These are phyloP conservation scores for Candida quercuum DNA, from an alignment of 805 yeast genomes.

Conservation along the genomic window DNA sequence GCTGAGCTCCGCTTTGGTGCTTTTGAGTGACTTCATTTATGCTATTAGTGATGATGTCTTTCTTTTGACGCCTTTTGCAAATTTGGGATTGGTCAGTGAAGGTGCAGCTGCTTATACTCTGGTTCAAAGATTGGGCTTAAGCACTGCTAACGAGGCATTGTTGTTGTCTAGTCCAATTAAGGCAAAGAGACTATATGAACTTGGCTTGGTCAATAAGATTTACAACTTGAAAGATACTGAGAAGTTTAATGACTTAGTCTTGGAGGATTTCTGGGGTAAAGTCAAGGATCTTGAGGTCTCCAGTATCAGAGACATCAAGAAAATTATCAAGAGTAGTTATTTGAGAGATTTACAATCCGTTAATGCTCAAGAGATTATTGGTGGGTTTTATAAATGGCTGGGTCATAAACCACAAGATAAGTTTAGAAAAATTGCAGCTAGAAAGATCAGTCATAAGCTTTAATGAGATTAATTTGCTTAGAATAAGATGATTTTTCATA, in stretches of 20 bases:
- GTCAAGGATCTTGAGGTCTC: constrained; percentile 33
- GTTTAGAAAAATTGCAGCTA: constrained; percentile 49
- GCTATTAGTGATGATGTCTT: constrained; percentile 53
- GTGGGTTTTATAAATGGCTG: constrained; percentile 67
- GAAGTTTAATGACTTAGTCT: constrained; percentile 40
- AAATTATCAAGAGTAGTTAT: constrained; percentile 28
- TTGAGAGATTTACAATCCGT: constrained; percentile 36
- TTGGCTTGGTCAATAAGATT: constrained; percentile 60
- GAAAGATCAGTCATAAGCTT: constrained; percentile 59
- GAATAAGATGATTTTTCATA: no score
- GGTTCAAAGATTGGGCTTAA: constrained; percentile 64
- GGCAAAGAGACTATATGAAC: constrained; percentile 48
- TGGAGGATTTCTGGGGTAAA: constrained; percentile 32
- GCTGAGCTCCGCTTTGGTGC: constrained; percentile 64
- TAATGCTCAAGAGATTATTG: constrained; percentile 59
- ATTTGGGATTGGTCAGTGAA: constrained; percentile 78
- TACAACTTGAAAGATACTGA: constrained; percentile 39
- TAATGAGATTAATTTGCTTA: constrained; percentile 22
- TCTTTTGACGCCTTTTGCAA: constrained; percentile 72
- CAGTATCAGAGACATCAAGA: constrained; percentile 40
- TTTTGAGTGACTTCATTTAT: constrained; percentile 73
- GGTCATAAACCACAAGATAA: constrained; percentile 69
- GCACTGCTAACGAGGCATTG: constrained; percentile 68
- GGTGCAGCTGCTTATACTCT: constrained; percentile 71
- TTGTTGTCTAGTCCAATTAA: constrained; percentile 61